Base-by-base conservation (phyloP, 2,329 filamentous ascomycete genomes). In the Calonectria henricotiae region DNA sequence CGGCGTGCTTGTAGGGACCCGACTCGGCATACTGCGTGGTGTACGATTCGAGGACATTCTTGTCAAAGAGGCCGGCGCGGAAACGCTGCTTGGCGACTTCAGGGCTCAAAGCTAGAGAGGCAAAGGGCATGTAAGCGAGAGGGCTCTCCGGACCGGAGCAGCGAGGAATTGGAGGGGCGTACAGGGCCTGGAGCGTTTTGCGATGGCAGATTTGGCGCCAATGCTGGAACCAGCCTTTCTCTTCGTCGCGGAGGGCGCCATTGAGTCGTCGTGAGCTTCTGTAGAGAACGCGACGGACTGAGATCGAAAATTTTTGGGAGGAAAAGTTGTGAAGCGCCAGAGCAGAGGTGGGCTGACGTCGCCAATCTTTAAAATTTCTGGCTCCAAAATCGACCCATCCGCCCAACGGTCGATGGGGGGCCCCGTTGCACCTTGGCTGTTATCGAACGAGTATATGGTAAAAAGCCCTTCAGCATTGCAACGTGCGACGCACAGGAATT, bases 1-100 rank as follows among this genome's bases (percentile, higher is more conserved):
- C 96, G 76, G 93, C 93, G 82, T 99, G 96, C 81, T 96, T 95
- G 87, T 99, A 99, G 5, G 92, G 92, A 20, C 85, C 82, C 11
- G 92, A 94, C 8, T 84, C 78, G 65, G 90, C 88, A 80, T 94
- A 94, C 74, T 88, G 86, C 23, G 84, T 78, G 11, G 88, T 89
- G 81, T 94, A 93, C 39, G 86, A 80, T 68, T 87, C 77, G 69
- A 93, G 86, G 39, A 89, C 86, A 27, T 86, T 76, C 65, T 87
- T 80, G 74, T 91, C 88, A 79, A 94, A 93, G 44, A 94, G 88
- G 5, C 89, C 91, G 64, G 87, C 85, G 65, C 90, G 88, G 80
- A 94, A 94, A 51, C 90, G 86, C 71, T 86, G 82, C 75, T 87
- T 85, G 62, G 89, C 86, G 61, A 89, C 86, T 17, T 86, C 83